These are phyloP conservation scores for Trichosanthes truncata DNA, from an alignment of 306 rosid genomes.

Conservation along the genomic window DNA sequence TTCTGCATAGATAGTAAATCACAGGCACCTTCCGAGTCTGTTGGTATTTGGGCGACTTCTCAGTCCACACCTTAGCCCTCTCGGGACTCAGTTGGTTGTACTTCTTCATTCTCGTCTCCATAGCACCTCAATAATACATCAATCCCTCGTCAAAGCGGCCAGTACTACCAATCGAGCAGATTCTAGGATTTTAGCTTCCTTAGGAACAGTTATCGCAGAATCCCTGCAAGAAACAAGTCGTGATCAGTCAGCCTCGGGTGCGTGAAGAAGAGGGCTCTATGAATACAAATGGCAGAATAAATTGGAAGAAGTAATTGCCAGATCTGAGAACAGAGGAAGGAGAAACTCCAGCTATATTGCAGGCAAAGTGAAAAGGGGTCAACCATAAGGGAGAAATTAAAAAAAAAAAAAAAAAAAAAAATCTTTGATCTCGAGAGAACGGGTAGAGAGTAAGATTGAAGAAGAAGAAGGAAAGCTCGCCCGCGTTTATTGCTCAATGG, in stretches of 20 bases:
- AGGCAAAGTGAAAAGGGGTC: not conserved
- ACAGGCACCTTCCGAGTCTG: conserved; percentile 76
- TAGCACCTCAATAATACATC: conserved; percentile 27
- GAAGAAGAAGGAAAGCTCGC: not conserved
- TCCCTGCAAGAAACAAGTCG: not conserved
- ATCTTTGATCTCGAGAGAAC: not conserved
- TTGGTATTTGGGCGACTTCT: conserved; percentile 70
- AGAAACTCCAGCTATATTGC: not conserved
- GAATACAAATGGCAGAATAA: not conserved
- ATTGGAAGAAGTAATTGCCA: conserved; percentile 1
- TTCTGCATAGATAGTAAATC: conserved; percentile 73
- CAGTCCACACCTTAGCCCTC: conserved; percentile 89
- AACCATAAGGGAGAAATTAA: not conserved
- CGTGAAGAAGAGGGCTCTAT: not conserved
- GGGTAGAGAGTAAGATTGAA: not conserved
- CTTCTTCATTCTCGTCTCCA: conserved; percentile 72
- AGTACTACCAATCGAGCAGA: not conserved
- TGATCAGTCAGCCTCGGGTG: not conserved
- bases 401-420: too few relatives aligned
- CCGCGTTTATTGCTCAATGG: conserved; percentile 5
- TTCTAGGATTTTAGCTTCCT: not conserved
- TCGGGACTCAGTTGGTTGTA: conserved; percentile 74
- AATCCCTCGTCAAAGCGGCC: not conserved
- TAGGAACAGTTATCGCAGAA: not conserved
- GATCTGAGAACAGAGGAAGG: not conserved